phyloP scores from a whole-genome alignment of 2,329 filamentous ascomycete species.

The Immersiporthe knoxdaviesiana region DNA sequence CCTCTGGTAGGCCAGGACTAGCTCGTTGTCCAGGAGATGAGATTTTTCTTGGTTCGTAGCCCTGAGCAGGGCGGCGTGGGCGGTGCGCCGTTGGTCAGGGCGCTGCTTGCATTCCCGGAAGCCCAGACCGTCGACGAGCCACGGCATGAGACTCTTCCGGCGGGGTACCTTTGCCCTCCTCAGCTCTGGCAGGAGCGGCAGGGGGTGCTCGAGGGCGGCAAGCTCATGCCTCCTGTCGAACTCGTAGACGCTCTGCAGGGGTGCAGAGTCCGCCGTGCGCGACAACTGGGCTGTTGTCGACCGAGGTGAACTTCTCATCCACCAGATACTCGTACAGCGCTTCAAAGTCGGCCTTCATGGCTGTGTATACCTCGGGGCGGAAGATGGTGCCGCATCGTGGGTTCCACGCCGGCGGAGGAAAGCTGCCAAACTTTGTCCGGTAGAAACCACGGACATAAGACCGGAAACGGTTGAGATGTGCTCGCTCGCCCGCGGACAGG shows the following conservation, averaged over 20 bases:
- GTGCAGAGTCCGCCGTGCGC: conserved; percentile 71
- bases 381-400: conserved; percentile 49
- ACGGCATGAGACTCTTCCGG: conserved; percentile 39
- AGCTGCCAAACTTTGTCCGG: conserved; percentile 68
- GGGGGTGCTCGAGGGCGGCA: conserved; percentile 62
- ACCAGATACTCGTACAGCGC: conserved; percentile 73
- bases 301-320: conserved; percentile 58
- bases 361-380: conserved; percentile 59
- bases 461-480: conserved; percentile 74
- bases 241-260: conserved; percentile 65
- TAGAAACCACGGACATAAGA: conserved; percentile 71
- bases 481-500: conserved; percentile 60
- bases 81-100: conserved; percentile 52
- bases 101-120: conserved; percentile 45
- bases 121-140: conserved; percentile 39
- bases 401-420: conserved; percentile 61
- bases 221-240: conserved; percentile 68
- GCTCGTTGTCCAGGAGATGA: conserved; percentile 48
- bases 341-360: conserved; percentile 71
- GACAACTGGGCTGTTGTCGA: conserved; percentile 54
- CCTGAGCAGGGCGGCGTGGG: conserved; percentile 56
- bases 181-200: conserved; percentile 67
- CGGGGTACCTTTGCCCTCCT: conserved; percentile 24
- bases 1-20: conserved; percentile 69
- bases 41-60: conserved; percentile 51